A percentile compares a stretch with the other conserved stretches of the same genome.
These are phyloP conservation scores for Monilinia aucupariae DNA, from an alignment of 2,329 filamentous ascomycete genomes.

Conservation along the genomic window DNA sequence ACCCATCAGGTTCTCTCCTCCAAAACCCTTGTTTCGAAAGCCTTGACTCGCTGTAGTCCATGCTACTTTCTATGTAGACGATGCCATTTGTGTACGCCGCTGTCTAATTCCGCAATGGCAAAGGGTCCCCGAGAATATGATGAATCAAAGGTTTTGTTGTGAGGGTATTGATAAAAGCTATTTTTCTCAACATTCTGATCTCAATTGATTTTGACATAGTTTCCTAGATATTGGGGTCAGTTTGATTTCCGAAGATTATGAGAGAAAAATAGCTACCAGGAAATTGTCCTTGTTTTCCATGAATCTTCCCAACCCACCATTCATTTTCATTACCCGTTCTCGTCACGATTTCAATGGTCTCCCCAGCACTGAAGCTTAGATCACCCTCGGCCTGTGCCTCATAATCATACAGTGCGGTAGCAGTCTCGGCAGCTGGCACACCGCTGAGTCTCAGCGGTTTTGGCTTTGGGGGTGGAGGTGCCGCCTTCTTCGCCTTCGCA, in stretches of 20 bases:
- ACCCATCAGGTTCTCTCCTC: background rate
- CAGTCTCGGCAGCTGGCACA: slow-evolving; percentile 64
- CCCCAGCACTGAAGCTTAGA: slow-evolving; percentile 81
- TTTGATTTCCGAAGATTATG: background rate
- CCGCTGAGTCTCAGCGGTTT: slow-evolving; percentile 71
- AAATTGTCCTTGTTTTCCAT: slow-evolving; percentile 83
- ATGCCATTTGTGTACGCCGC: background rate
- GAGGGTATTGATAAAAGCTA: slow-evolving; percentile 11
- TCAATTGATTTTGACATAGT: slow-evolving; percentile 45
- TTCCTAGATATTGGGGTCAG: slow-evolving; percentile 38
- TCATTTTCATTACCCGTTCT: slow-evolving; percentile 90
- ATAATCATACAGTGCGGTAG: slow-evolving; percentile 91
- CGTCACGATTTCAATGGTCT: slow-evolving; percentile 80
- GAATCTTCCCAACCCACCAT: slow-evolving; percentile 86
- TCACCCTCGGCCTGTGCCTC: slow-evolving; percentile 93
- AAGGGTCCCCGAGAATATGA: background rate
- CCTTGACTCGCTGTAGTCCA: background rate
- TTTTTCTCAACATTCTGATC: background rate
- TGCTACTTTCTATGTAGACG: background rate
- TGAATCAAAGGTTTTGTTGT: slow-evolving; percentile 6
- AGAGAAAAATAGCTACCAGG: slow-evolving; percentile 59
- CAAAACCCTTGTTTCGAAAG: background rate
- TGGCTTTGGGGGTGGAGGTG: slow-evolving; percentile 69
- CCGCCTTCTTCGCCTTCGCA: slow-evolving; percentile 62
- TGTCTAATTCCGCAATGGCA: background rate